Conservation (phyloP, 1,139 yeast genomes). For the Hyphopichia khmerensis region DNA sequence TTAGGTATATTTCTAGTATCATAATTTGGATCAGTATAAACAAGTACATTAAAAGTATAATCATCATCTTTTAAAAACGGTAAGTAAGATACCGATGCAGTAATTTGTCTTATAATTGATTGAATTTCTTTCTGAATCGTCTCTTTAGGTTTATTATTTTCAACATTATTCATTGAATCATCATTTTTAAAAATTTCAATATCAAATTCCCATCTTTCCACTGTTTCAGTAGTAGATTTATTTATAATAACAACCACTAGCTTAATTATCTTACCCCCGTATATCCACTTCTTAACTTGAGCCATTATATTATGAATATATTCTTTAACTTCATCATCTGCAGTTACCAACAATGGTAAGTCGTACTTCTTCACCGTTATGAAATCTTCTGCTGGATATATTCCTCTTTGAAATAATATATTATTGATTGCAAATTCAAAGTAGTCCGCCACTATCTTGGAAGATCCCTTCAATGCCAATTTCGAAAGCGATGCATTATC, state of each 20-base stretch:
- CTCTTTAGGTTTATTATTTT: slow-evolving; percentile 37
- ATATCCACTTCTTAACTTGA: slow-evolving; percentile 84
- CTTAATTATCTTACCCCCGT: slow-evolving; percentile 65
- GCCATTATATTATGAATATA: slow-evolving; percentile 68
- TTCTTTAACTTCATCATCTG: slow-evolving; percentile 72
- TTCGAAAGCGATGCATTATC: slow-evolving; percentile 32
- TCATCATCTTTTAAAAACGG: slow-evolving; percentile 69
- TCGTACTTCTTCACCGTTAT: slow-evolving; percentile 79
- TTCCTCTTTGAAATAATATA: slow-evolving; percentile 84
- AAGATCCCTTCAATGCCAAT: slow-evolving; percentile 73
- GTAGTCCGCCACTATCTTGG: slow-evolving; percentile 77
- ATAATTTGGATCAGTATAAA: slow-evolving; percentile 74
- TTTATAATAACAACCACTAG: slow-evolving; percentile 72
- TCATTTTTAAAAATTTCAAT: slow-evolving; percentile 40
- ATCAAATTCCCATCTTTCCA: slow-evolving; percentile 88
- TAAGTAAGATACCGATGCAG: slow-evolving; percentile 82
- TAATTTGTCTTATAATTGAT: slow-evolving; percentile 82
- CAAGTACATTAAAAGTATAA: slow-evolving; percentile 83
- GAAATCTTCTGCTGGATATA: slow-evolving; percentile 88
- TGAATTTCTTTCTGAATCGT: slow-evolving; percentile 76
- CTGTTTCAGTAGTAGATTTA: slow-evolving; percentile 63
- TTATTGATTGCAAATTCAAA: slow-evolving; percentile 79
- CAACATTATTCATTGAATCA: background rate
- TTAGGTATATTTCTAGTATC: slow-evolving; percentile 54
- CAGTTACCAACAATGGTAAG: slow-evolving; percentile 67